Percentiles rank a stretch among this genome's conserved stretches.
Evolutionary conservation across 192 early-diverging fungal species (phyloP).

Genomic region (Mortierella antarctica): DNA sequence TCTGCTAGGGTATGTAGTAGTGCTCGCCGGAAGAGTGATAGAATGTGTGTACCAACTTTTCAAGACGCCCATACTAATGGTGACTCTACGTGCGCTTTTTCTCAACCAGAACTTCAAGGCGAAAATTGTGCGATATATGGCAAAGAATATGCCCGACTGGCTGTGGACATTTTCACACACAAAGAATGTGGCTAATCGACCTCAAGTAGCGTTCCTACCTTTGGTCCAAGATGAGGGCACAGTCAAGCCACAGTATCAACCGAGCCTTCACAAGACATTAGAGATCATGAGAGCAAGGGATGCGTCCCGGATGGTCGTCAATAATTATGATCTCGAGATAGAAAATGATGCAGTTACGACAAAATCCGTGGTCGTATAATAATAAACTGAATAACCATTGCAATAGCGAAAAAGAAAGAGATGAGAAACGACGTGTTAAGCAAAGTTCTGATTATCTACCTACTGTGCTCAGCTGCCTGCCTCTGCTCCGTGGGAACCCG

Average conservation of each 20-base stretch:
- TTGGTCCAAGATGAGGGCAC: neutral
- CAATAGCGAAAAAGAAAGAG: too few relatives aligned
- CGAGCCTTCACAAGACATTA: too few relatives aligned
- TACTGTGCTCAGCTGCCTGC: too few relatives aligned
- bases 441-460: too few relatives aligned
- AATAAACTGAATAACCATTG: too few relatives aligned
- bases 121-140: neutral
- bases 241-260: neutral
- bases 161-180: neutral
- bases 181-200: neutral
- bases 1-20: neutral
- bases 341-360: too few relatives aligned
- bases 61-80: neutral
- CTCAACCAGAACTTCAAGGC: neutral
- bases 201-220: conserved; percentile 15
- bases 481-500: too few relatives aligned
- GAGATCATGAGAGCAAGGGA: too few relatives aligned
- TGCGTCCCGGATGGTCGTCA: too few relatives aligned
- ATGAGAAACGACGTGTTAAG: too few relatives aligned
- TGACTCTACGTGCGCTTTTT: neutral
- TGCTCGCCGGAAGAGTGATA: neutral
- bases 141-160: conserved; percentile 11
- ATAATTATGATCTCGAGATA: too few relatives aligned
- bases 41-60: neutral
- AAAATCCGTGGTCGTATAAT: too few relatives aligned